Evolutionary conservation across 148 eudicot species (phyloP).

Genomic region (Rhododendron simsii): DNA sequence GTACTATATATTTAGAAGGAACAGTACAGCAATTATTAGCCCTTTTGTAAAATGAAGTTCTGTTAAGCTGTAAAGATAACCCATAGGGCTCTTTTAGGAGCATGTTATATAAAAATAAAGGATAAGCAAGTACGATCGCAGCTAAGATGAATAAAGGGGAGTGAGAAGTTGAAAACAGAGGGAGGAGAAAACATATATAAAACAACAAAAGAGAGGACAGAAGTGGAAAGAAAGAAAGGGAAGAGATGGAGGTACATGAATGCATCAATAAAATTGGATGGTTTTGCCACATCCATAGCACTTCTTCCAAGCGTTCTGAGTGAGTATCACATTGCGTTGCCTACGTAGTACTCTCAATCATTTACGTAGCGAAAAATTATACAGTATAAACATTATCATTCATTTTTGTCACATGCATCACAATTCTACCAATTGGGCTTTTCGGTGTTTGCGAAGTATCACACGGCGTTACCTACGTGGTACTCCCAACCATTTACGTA

Average conservation of each 20-base stretch:
- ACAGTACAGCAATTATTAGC: background rate
- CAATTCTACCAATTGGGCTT: background rate
- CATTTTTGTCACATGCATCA: background rate
- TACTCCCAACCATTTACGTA: too few relatives aligned
- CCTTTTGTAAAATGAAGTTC: background rate
- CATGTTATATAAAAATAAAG: background rate
- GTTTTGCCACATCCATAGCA: background rate
- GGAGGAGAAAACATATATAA: background rate
- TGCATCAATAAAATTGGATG: background rate
- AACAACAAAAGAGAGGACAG: background rate
- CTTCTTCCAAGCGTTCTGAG: background rate
- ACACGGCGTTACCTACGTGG: too few relatives aligned
- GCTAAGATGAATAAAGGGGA: background rate
- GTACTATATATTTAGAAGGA: background rate
- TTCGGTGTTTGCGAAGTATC: too few relatives aligned
- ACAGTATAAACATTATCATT: too few relatives aligned
- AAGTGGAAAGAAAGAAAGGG: background rate
- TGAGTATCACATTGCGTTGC: too few relatives aligned
- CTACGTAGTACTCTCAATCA: too few relatives aligned
- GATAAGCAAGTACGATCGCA: background rate
- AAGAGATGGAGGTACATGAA: background rate
- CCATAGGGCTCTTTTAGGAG: background rate
- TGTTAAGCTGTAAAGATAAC: constrained; percentile 8
- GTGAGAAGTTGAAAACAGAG: too few relatives aligned
- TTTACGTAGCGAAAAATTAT: too few relatives aligned